Evolutionary conservation across 495 filamentous ascomycete genomes (phyloP).

Genomic region (Collariella sp.): DNA sequence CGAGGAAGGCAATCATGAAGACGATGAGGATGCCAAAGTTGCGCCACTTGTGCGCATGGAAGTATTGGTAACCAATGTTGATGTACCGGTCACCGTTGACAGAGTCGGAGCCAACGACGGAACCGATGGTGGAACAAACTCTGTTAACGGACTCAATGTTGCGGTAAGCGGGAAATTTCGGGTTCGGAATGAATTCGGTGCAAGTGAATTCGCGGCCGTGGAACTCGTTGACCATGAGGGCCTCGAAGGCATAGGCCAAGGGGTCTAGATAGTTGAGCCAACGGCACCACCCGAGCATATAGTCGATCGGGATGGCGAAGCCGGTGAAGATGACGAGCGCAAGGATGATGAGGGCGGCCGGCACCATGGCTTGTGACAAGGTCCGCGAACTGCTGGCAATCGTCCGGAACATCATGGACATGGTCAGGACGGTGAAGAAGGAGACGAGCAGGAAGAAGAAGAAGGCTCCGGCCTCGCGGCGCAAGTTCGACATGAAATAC

Average conservation of each 20-base stretch:
- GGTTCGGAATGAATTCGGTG: conserved; percentile 49
- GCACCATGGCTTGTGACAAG: conserved; percentile 75
- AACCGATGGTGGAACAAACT: conserved; percentile 57
- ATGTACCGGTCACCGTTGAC: conserved; percentile 64
- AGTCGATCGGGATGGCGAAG: conserved; percentile 67
- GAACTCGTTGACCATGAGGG: conserved; percentile 88
- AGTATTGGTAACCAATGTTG: conserved; percentile 51
- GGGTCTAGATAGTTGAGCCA: conserved; percentile 88
- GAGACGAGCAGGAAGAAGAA: conserved; percentile 72
- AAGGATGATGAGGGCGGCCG: conserved; percentile 73
- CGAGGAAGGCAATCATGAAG: conserved; percentile 61
- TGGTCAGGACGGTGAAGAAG: conserved; percentile 55
- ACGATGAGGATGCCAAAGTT: conserved; percentile 74
- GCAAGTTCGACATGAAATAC: conserved; percentile 82
- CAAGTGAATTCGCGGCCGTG: conserved; percentile 56
- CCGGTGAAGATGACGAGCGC: conserved; percentile 82
- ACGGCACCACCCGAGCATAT: conserved; percentile 76
- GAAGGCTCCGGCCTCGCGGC: conserved; percentile 69
- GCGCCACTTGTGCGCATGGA: conserved; percentile 58
- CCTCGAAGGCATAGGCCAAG: conserved; percentile 78
- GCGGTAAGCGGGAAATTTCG: conserved; percentile 37
- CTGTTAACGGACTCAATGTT: conserved; percentile 32
- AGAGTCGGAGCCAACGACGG: conserved; percentile 44
- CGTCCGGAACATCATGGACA: conserved; percentile 77
- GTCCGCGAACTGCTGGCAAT: conserved; percentile 75